Base-by-base conservation (phyloP, 2,329 filamentous ascomycete species). In the Microcera coccophila region DNA sequence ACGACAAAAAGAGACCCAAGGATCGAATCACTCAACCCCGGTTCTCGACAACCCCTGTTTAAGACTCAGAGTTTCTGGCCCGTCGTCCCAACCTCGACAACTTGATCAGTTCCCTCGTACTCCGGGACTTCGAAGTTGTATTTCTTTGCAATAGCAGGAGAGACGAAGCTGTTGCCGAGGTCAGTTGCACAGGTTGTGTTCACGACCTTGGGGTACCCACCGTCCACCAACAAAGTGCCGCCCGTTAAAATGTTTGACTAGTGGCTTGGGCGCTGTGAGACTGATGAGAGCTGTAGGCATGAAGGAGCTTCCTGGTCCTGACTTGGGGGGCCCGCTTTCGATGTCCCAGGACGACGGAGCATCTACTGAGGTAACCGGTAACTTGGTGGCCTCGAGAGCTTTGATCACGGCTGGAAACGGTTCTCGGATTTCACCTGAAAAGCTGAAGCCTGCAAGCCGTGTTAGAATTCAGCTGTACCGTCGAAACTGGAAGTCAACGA, bases 291-390 rank as follows among this genome's bases (percentile, higher is more conserved):
- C 82, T 24, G 76, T 73, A 52, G 93, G 93, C 70, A 87, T 82
- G 60, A 95, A 97, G 4, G 75, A 81, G 57, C 84, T 84, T 1
- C 90, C 91, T 0, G 87, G 76, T 0, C 89, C 91, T 2, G 82
- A 79, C 39, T 74, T 69, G 10, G 90, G 90, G 8, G 91, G 91
- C 0, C 93, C 93, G 10, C 74, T 72, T 60, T 95, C 87, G 43
- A 98, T 94, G 64, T 93, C 82, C 93, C 93, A 98, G 2, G 87
- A 93, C 22, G 88, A 95, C 1, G 93, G 93, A 5, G 88, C 90
- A 68, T 98, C 93, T 17, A 98, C 87, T 3, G 89, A 86, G 3
- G 93, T 84, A 0, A 97, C 85, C 0, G 90, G 87, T 7, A 93
- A 60, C 19, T 76, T 76, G 4, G 86, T 85, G 32, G 82, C 75